These are phyloP conservation scores for Allium fistulosum DNA, from an alignment of 106 monocot genomes.

Conservation along the genomic window DNA sequence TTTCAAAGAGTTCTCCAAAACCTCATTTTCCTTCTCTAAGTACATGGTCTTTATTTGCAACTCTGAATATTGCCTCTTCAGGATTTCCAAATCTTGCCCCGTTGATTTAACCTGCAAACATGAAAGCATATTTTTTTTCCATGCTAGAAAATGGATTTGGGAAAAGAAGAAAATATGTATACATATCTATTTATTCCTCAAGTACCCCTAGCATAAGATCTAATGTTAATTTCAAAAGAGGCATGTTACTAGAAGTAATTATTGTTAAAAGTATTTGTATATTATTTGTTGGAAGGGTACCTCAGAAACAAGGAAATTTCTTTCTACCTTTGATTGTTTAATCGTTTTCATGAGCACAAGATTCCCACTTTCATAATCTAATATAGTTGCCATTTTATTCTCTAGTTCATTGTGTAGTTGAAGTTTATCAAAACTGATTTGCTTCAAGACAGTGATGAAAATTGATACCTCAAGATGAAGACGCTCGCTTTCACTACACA, in stretches of 20 bases:
- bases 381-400: slow-evolving; percentile 10
- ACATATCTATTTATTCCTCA: no score
- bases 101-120: not conserved
- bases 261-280: no score
- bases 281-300: not conserved
- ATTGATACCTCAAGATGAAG: slow-evolving; percentile 34
- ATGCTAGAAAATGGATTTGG: no score
- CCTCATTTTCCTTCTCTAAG: slow-evolving; percentile 41
- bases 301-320: slow-evolving; percentile 2
- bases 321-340: slow-evolving; percentile 9
- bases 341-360: slow-evolving; percentile 19
- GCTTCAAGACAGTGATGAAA: slow-evolving; percentile 32
- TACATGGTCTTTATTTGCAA: slow-evolving; percentile 24
- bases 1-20: slow-evolving; percentile 34
- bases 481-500: not conserved
- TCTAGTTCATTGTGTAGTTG: slow-evolving; percentile 4
- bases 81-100: not conserved
- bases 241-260: no score
- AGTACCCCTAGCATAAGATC: no score
- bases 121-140: no score
- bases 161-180: no score
- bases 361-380: slow-evolving; percentile 15
- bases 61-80: slow-evolving; percentile 20
- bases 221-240: no score
- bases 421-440: slow-evolving; percentile 17